These are phyloP conservation scores for Gracilariopsis chorda DNA, from an alignment of 23 red algal genomes.

Conservation along the genomic window DNA sequence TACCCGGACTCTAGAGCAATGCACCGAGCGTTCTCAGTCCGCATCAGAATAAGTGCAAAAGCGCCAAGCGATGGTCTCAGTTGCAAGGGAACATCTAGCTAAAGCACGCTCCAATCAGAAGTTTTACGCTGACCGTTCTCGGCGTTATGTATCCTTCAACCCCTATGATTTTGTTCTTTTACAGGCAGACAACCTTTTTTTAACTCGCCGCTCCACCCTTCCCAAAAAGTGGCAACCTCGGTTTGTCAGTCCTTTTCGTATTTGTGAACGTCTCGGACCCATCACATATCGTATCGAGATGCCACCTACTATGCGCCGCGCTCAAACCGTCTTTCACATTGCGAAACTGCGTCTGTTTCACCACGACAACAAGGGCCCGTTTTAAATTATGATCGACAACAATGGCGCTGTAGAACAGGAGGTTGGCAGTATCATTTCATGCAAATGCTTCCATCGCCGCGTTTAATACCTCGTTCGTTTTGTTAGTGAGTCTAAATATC, in stretches of 20 bases:
- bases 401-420: not conserved
- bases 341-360: not conserved
- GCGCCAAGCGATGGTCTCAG: not conserved
- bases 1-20: not conserved
- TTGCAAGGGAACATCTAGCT: not conserved
- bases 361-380: not conserved
- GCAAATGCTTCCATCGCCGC: not conserved
- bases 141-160: not conserved
- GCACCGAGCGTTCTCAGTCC: not conserved
- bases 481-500: not conserved
- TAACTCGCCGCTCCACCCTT: not conserved
- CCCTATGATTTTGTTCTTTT: not conserved
- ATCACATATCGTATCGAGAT: constrained; percentile 8
- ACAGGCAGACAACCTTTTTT: not conserved
- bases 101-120: not conserved
- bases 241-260: not conserved
- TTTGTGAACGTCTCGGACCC: not conserved
- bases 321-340: not conserved
- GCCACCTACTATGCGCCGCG: not conserved
- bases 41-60: not conserved
- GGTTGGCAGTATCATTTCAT: not conserved
- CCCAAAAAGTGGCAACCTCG: not conserved
- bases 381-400: not conserved
- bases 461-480: not conserved
- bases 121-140: not conserved